These are phyloP conservation scores for Diutina catenulata DNA, from an alignment of 1,139 yeast species.

Conservation along the genomic window DNA sequence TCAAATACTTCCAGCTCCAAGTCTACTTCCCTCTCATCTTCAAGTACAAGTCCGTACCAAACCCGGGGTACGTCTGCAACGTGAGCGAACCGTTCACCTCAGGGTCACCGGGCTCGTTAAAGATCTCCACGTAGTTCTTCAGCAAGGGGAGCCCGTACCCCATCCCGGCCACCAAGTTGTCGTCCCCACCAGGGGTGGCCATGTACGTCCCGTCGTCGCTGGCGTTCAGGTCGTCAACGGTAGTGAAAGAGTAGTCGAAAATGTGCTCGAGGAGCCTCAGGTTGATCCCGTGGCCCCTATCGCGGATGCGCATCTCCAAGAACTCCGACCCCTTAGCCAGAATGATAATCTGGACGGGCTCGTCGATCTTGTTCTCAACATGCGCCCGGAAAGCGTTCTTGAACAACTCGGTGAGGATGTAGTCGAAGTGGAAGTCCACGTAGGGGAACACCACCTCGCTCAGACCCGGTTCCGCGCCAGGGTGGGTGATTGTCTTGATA, in stretches of 20 bases:
- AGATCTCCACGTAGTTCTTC: conserved; percentile 37
- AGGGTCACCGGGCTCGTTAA: conserved; percentile 21
- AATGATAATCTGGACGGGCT: conserved; percentile 60
- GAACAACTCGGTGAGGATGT: conserved; percentile 74
- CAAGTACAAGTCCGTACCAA: conserved; percentile 52
- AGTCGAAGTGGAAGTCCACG: conserved; percentile 78
- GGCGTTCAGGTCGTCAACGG: conserved; percentile 39
- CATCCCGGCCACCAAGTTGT: conserved; percentile 80
- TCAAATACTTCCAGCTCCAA: too few relatives aligned
- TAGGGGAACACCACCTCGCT: conserved; percentile 50
- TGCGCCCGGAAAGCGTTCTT: conserved; percentile 84
- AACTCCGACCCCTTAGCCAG: conserved; percentile 33
- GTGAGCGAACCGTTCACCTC: conserved; percentile 52
- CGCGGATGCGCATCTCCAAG: conserved; percentile 64
- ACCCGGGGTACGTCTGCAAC: conserved; percentile 70
- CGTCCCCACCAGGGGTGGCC: conserved; percentile 25
- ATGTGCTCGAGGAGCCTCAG: conserved; percentile 52
- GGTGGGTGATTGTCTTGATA: conserved; percentile 36
- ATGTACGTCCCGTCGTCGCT: background rate
- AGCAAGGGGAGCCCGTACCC: conserved; percentile 91
- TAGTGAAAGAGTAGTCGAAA: conserved; percentile 79
- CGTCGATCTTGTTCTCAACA: conserved; percentile 48
- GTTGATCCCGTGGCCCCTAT: conserved; percentile 81
- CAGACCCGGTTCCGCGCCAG: conserved; percentile 23
- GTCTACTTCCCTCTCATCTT: conserved; percentile 14